Conservation (phyloP, 2,329 filamentous ascomycete species). For the Calonectria fujianensis region DNA sequence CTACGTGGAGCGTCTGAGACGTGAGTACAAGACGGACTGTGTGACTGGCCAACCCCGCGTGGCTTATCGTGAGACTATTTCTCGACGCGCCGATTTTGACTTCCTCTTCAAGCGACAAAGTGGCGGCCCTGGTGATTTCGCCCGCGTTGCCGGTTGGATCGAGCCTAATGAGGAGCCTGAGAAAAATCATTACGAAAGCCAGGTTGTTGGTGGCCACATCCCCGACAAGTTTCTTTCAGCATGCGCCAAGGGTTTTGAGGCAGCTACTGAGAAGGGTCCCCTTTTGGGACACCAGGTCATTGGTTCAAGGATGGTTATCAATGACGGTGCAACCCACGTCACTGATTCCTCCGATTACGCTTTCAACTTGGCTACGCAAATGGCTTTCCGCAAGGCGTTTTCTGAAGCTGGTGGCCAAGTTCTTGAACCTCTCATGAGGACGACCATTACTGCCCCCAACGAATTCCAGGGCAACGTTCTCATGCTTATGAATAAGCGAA, state of each 20-base stretch:
- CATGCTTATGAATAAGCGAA: conserved; percentile 96
- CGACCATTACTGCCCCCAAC: conserved; percentile 93
- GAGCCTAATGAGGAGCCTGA: conserved; percentile 86
- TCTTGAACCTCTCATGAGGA: conserved; percentile 98
- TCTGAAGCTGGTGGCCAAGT: conserved; percentile 86
- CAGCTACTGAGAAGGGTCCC: conserved; percentile 89
- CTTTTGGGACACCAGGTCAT: conserved; percentile 95
- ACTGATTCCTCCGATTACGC: conserved; percentile 98
- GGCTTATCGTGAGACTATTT: conserved; percentile 96
- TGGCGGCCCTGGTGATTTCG: conserved; percentile 96
- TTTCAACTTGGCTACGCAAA: conserved; percentile 95
- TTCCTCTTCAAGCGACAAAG: conserved; percentile 96
- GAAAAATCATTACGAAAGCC: conserved; percentile 89
- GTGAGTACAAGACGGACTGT: conserved; percentile 97
- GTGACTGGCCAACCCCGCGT: conserved; percentile 97
- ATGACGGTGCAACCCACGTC: conserved; percentile 97
- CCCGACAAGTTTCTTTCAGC: conserved; percentile 96
- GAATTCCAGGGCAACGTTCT: conserved; percentile 99
- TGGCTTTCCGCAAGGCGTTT: conserved; percentile 98
- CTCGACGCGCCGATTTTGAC: conserved; percentile 87
- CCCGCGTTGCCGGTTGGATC: conserved; percentile 92
- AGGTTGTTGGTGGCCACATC: conserved; percentile 92
- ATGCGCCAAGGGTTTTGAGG: conserved; percentile 95
- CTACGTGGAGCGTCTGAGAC: conserved; percentile 96
- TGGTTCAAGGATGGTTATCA: conserved; percentile 91